Conservation (phyloP, 805 yeast genomes). For the Kazachstania taianensis region DNA sequence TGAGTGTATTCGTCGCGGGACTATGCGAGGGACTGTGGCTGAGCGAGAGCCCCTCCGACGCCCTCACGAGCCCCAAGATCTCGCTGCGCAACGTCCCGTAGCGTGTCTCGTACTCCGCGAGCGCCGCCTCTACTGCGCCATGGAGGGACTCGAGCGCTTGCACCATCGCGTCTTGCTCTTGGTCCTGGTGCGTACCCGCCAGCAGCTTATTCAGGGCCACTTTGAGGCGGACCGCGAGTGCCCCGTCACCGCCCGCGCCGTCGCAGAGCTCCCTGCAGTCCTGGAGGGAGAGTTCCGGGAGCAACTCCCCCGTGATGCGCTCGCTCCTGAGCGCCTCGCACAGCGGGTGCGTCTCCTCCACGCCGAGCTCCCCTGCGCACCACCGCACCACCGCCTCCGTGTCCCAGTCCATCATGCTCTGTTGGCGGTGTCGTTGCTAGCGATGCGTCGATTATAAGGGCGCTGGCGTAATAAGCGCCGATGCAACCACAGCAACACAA, state of each 20-base stretch:
- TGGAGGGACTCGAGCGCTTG: conserved; percentile 21
- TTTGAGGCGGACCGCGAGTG: conserved; percentile 45
- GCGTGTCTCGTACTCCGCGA: conserved; percentile 27
- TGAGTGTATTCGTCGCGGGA: background rate
- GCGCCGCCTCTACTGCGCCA: conserved; percentile 17
- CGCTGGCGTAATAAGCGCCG: background rate
- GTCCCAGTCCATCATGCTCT: conserved; percentile 14
- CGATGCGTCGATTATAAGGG: background rate
- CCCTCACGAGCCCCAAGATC: conserved; percentile 23
- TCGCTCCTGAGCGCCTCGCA: conserved; percentile 12
- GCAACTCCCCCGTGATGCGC: conserved; percentile 44
- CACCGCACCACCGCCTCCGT: conserved; percentile 18
- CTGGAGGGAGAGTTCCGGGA: conserved; percentile 56
- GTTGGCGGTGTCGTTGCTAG: background rate
- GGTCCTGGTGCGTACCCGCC: conserved; percentile 8
- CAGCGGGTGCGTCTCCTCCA: conserved; percentile 11
- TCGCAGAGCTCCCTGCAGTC: conserved; percentile 72
- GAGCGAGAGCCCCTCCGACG: conserved; percentile 1
- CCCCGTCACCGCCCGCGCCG: conserved; percentile 1
- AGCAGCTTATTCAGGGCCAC: conserved; percentile 47
- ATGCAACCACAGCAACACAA: conserved; percentile 13
- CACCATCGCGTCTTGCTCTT: conserved; percentile 27
- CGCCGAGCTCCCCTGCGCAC: conserved; percentile 15
- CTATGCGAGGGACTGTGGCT: background rate
- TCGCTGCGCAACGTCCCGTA: conserved; percentile 23